Evolutionary conservation across 129 eudicot species (phyloP).

Genomic region (Lactuca sativa): DNA sequence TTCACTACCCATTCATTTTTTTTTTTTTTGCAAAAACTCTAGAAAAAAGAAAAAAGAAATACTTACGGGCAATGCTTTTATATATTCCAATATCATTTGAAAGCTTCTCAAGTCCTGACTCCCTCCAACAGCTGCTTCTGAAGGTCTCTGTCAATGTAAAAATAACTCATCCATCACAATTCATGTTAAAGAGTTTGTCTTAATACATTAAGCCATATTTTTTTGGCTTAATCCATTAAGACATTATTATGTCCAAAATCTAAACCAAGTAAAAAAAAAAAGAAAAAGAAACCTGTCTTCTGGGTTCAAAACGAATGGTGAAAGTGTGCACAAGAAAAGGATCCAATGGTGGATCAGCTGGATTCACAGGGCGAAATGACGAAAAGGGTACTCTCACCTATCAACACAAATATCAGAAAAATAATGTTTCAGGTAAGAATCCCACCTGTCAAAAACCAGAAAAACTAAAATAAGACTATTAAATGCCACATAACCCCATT

Average conservation of each 20-base stretch:
- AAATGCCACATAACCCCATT: conserved; percentile 8
- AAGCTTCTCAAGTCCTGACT: conserved; percentile 94
- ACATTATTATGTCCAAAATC: no score
- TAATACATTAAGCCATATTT: no score
- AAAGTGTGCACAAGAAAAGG: conserved; percentile 95
- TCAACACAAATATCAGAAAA: conserved; percentile 32
- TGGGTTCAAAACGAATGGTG: conserved; percentile 93
- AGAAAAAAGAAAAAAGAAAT: not conserved
- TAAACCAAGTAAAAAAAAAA: not conserved
- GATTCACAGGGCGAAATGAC: conserved; percentile 84
- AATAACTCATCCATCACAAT: no score
- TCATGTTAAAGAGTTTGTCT: no score
- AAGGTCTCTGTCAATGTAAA: conserved; percentile 52
- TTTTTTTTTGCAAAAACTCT: not conserved
- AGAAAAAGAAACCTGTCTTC: conserved; percentile 67
- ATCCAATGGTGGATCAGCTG: conserved; percentile 92
- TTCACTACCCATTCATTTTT: not conserved
- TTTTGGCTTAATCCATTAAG: no score
- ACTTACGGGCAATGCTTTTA: conserved; percentile 96
- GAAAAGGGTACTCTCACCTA: conserved; percentile 97
- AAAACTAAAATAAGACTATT: conserved; percentile 10
- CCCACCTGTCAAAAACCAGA: conserved; percentile 21
- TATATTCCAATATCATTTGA: conserved; percentile 77
- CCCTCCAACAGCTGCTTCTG: conserved; percentile 58
- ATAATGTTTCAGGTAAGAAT: conserved; percentile 13